Evolutionary conservation across 2,329 filamentous ascomycete genomes (phyloP), one percentile per base, ranked within the genome.

Genomic region (Paracamarosporium sp.): DNA sequence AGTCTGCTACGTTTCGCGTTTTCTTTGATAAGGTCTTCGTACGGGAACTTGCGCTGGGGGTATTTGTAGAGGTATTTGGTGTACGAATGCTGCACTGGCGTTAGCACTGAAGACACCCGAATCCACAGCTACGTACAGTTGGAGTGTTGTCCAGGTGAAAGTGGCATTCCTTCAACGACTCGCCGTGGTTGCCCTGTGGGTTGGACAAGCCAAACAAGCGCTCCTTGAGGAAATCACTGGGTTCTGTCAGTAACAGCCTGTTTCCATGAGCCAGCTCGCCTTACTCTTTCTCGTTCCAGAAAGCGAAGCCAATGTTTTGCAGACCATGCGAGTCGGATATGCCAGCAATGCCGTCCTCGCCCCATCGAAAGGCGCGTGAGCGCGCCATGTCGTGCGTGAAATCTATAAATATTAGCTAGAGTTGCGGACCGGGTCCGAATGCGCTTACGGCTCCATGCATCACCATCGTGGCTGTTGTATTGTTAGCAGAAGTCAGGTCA

Each of bases 41-140:
- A 98, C 2, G 94, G 95, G 71, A 98, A 98, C 62, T 89, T 88
- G 69, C 85, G 86, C 79, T 98, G 94, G 0, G 95, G 95, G 70
- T 97, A 96, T 79, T 98, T 98, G 86, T 98, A 98, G 66, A 98
- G 88, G 73, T 89, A 96, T 78, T 98, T 98, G 94, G 98, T 98
- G 82, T 98, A 98, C 27, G 94, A 96, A 79, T 97, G 93, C 91
- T 93, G 75, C 28, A 56, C 20, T 25, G 3, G 43, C 67, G 64
- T 63, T 61, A 66, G 60, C 8, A 43, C 44, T 17, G 58, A 83
- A 79, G 27, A 28, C 1, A 11, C 82, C 79, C n/a, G 36, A 5
- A 43, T 25, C 44, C 5, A 15, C 82, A 25, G 36, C 1, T 20
- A 63, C 77, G 60, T 76, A 86, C 84, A 55, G 86, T 87, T 56